Evolutionary conservation across 106 monocot genomes (phyloP).

Genomic region (Phalaenopsis aphrodite): DNA sequence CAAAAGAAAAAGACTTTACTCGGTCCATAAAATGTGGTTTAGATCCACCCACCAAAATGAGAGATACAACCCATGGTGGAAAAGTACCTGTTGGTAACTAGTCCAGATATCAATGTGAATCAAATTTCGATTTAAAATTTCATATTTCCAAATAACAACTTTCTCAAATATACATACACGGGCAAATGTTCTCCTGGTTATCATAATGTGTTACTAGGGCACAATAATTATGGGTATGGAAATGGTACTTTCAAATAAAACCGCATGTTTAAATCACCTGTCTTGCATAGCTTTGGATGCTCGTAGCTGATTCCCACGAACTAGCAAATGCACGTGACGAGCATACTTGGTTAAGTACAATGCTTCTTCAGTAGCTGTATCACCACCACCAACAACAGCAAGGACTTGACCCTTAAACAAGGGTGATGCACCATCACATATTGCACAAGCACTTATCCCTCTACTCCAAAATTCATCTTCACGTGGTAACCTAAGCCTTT

Average conservation of each 20-base stretch:
- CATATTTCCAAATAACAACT: background rate
- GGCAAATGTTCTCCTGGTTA: background rate
- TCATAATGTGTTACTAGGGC: background rate
- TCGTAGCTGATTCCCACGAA: conserved; percentile 53
- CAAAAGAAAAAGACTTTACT: background rate
- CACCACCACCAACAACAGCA: conserved; percentile 95
- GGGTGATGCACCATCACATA: conserved; percentile 98
- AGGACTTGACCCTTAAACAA: conserved; percentile 88
- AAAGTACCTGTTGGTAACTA: background rate
- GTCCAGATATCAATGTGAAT: background rate
- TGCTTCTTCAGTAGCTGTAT: conserved; percentile 95
- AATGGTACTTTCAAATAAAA: background rate
- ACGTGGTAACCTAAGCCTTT: conserved; percentile 81
- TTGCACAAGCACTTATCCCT: conserved; percentile 99
- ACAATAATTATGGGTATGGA: background rate
- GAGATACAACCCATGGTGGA: background rate
- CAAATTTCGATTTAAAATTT: background rate
- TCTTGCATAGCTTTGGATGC: conserved; percentile 99
- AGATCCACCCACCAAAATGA: background rate
- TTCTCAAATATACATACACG: background rate
- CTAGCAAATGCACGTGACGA: conserved; percentile 90
- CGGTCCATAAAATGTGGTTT: background rate
- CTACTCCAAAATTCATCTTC: conserved; percentile 99
- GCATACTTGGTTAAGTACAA: conserved; percentile 98
- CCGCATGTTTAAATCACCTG: conserved; percentile 37